phyloP scores from a whole-genome alignment of 257 asterid genomes.

The Vinca minor region DNA sequence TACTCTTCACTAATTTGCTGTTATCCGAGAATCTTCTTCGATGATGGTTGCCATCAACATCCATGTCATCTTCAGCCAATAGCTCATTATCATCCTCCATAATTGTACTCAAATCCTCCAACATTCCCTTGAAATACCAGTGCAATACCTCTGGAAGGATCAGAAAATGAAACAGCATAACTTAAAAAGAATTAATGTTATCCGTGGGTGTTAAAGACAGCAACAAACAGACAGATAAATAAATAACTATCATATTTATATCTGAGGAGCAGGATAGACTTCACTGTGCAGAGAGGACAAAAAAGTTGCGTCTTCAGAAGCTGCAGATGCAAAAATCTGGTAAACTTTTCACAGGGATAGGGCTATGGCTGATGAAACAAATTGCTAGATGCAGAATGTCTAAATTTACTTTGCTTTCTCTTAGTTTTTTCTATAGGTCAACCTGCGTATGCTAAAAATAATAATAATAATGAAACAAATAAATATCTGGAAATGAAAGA shows the following conservation, averaged over 20 bases:
- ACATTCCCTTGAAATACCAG: conserved; percentile 78
- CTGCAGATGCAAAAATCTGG: not conserved
- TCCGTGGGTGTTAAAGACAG: too few relatives aligned
- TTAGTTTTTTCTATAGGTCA: not conserved
- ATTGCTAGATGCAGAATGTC: not conserved
- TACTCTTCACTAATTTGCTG: conserved; percentile 60
- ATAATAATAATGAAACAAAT: too few relatives aligned
- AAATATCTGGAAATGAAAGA: not conserved
- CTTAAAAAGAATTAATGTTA: conserved; percentile 11
- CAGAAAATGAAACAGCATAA: conserved; percentile 15
- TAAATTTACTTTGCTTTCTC: not conserved
- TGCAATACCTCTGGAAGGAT: conserved; percentile 60
- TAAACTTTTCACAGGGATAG: not conserved
- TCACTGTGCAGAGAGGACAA: not conserved
- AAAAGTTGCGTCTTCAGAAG: not conserved
- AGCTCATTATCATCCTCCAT: conserved; percentile 47
- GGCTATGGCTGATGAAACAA: not conserved
- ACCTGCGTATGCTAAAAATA: not conserved
- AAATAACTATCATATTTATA: not conserved
- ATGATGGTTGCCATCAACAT: conserved; percentile 39
- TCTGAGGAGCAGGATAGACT: not conserved
- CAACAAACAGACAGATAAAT: not conserved
- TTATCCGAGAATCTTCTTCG: conserved; percentile 39
- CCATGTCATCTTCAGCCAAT: conserved; percentile 47
- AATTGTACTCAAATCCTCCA: conserved; percentile 71